Percentiles rank a stretch among this genome's conserved stretches.
Conservation (phyloP, 176 grass and related monocot genomes). For the Echinochloa phyllopogon region DNA sequence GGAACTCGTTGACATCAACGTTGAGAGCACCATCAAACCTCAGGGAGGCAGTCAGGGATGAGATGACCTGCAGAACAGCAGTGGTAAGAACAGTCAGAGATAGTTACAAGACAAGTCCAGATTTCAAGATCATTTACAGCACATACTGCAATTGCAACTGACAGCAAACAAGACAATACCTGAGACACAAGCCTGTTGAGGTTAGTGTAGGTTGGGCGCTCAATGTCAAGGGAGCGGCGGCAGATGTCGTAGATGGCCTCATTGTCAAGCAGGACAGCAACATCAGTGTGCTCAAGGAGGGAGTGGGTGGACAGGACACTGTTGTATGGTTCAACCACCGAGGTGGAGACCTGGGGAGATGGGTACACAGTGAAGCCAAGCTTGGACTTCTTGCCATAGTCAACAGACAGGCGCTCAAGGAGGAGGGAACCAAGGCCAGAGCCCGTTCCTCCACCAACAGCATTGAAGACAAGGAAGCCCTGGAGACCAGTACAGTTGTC, state of each 20-base stretch:
- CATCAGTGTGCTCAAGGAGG: constrained; percentile 61
- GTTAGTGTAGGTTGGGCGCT: constrained; percentile 68
- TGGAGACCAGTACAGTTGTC: constrained; percentile 67
- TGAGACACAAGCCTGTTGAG: constrained; percentile 68
- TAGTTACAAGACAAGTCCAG: not conserved
- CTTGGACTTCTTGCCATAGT: constrained; percentile 71
- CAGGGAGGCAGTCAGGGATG: constrained; percentile 58
- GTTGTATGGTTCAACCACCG: constrained; percentile 69
- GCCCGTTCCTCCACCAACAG: constrained; percentile 63
- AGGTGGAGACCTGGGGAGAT: constrained; percentile 68
- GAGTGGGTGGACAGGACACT: constrained; percentile 69
- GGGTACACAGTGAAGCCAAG: constrained; percentile 67
- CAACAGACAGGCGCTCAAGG: constrained; percentile 59
- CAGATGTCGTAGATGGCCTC: constrained; percentile 68
- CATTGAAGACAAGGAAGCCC: constrained; percentile 64
- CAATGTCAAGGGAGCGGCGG: constrained; percentile 68
- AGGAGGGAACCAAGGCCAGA: constrained; percentile 64
- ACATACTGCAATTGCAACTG: not conserved
- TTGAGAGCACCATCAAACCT: constrained; percentile 70
- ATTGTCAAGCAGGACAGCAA: constrained; percentile 47
- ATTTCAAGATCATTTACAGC: not conserved
- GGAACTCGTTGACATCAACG: constrained; percentile 59
- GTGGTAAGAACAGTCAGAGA: not conserved
- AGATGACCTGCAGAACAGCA: constrained; percentile 49
- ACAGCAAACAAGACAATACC: not conserved